Evolutionary conservation across 805 yeast species (phyloP).

Genomic region (Komagataella ulmi): DNA sequence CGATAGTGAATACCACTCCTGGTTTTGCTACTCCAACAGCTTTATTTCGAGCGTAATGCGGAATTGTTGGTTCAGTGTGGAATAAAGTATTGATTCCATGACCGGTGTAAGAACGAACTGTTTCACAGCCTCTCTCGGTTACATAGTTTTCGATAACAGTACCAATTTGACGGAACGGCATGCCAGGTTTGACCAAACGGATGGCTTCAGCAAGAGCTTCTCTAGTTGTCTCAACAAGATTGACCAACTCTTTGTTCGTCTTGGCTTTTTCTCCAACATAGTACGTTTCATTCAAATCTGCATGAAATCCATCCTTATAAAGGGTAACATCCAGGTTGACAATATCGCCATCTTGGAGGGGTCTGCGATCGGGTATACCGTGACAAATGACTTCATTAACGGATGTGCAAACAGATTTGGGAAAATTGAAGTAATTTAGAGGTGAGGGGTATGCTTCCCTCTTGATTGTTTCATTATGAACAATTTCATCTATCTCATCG

Average conservation of each 20-base stretch:
- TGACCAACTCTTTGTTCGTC: constrained; percentile 67
- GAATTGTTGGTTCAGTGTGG: constrained; percentile 87
- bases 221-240: constrained; percentile 84
- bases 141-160: constrained; percentile 84
- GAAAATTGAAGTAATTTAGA: constrained; percentile 84
- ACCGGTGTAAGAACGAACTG: constrained; percentile 84
- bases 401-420: constrained; percentile 86
- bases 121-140: constrained; percentile 61
- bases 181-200: constrained; percentile 78
- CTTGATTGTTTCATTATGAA: constrained; percentile 79
- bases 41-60: constrained; percentile 90
- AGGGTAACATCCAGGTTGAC: constrained; percentile 82
- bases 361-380: constrained; percentile 89
- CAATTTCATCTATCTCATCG: constrained; percentile 77
- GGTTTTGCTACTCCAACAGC: constrained; percentile 90
- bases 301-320: constrained; percentile 79
- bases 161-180: constrained; percentile 77
- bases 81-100: constrained; percentile 83
- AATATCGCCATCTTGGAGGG: constrained; percentile 86
- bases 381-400: constrained; percentile 94
- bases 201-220: constrained; percentile 77
- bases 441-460: constrained; percentile 93
- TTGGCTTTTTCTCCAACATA: constrained; percentile 87
- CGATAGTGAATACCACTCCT: constrained; percentile 94
- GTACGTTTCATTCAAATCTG: constrained; percentile 93